phyloP scores from a whole-genome alignment of 2,329 filamentous ascomycete species.

The Fusarium bulbicola region DNA sequence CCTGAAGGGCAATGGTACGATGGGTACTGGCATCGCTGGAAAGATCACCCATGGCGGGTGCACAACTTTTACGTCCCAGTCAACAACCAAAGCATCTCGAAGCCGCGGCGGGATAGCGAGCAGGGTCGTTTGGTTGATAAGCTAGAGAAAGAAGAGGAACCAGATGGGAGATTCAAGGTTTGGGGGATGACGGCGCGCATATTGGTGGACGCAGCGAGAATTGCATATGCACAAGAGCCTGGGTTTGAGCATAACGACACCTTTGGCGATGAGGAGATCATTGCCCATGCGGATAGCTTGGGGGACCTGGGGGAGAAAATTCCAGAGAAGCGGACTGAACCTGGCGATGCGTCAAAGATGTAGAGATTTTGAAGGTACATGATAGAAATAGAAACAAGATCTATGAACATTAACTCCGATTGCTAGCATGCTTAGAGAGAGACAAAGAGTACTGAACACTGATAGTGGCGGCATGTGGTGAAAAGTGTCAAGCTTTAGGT shows the following conservation, averaged over 20 bases:
- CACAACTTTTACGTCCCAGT: constrained; percentile 94
- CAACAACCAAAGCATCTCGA: constrained; percentile 73
- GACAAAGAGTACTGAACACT: background rate
- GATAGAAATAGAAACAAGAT: background rate
- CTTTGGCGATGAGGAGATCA: constrained; percentile 63
- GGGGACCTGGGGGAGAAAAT: constrained; percentile 57
- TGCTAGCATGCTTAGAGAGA: background rate
- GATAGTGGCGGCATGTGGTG: background rate
- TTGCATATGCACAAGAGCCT: constrained; percentile 84
- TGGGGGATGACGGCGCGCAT: constrained; percentile 97
- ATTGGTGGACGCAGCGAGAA: constrained; percentile 83
- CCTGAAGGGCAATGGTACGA: constrained; percentile 80
- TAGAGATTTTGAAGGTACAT: constrained; percentile 23
- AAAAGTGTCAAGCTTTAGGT: background rate
- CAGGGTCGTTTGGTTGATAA: constrained; percentile 56
- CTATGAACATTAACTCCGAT: background rate
- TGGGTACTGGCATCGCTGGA: constrained; percentile 82
- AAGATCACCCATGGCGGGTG: constrained; percentile 80
- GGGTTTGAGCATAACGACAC: constrained; percentile 77
- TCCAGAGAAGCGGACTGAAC: constrained; percentile 42
- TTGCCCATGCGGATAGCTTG: constrained; percentile 55
- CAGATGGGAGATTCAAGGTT: constrained; percentile 75
- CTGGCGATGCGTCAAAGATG: constrained; percentile 47
- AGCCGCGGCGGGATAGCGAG: constrained; percentile 56
- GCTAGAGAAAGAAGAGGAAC: constrained; percentile 58